Evolutionary conservation across 1,139 yeast genomes (phyloP), one percentile per base, ranked within the genome.

Genomic region (Lodderomyces metapsilosis): DNA sequence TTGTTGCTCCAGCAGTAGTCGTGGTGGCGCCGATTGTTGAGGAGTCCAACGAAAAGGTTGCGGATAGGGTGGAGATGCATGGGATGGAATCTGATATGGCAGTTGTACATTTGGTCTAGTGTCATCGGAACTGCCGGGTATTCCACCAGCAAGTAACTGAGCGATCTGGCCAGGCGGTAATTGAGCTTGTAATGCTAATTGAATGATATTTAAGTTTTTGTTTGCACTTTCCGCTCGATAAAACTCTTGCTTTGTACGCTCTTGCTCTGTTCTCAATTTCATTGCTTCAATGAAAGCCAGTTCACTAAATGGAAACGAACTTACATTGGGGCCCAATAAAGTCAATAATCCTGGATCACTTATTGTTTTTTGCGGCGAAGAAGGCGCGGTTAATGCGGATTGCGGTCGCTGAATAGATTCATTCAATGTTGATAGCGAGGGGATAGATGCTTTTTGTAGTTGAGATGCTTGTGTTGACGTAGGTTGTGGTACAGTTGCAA

Each of bases 191-290:
- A 78, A 56, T 0, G 95, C 94, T 18, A 74, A 66, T 45, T 79
- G 78, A 39, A 89, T 54, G 20, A 89, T 68, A 43, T 80, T 82
- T 34, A 84, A 63, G 30, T 85, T 78, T 44, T 77, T 74, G 42
- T 76, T 74, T 24, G 84, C 71, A 31, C 75, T 66, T 56, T 89
- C 96, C 28, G 84, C 66, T 43, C 76, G 76, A 58, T 85, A 83
- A 53, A 72, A 84, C 51, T 86, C 95, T 59, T 89, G 97, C 51
- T 84, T 84, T 1, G 97, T 86, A 33, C 77, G 73, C 58, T 91
- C 97, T 56, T 86, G 95, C 57, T 88, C 94, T 2, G 80, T 66
- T 44, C 83, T 76, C 23, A 88, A 71, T 34, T 74, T 74, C 34
- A 89, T 64, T 0, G 91, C 80, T 50, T 80, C 83, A 21, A 74